Base-by-base conservation (phyloP, 495 filamentous ascomycete genomes). In the Rhizodiscina lignyota region DNA sequence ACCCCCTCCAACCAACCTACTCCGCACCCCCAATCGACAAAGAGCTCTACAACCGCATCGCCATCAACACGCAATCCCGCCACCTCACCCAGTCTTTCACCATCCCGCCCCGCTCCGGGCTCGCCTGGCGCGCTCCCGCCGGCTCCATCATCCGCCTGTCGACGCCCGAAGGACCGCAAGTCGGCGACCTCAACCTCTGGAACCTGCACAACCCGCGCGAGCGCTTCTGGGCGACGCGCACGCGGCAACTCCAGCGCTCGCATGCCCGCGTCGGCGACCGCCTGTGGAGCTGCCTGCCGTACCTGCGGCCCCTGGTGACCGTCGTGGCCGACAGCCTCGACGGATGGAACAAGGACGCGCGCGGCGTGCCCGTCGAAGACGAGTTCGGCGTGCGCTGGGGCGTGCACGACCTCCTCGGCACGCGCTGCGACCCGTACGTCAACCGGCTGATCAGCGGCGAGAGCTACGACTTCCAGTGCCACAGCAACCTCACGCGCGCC, bases 121-220 rank as follows among this genome's bases (percentile, higher is more conserved):
- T 21, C 29, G 54, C 56, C 20, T 58, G 37, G 37, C 18, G 33
- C 10, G 53, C 53, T 8, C 44, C 44, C 15, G 55, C 67, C 6
- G 76, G 73, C 11, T 64, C 68, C 30, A 62, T 87, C 39, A 68
- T 80, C 36, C 70, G 74, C 3, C 62, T 87, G 35, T 76, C 72
- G 15, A 84, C 79, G 0, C 77, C 78, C 1, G 58, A 77, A 30
- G 81, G 81, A 0, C 74, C 81, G 0, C 79, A 84, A 48, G 79
- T 83, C 0, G 82, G 79, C 21, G 81, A 89, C 44, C 61, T 89
- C 18, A 89, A 89, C 49, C 68, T 86, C 45, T 89, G 75, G 75
- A 79, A 77, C 32, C 62, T 62, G 22, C 61, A 76, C 37, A 83
- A 86, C 47, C 79, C 80, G 0, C 67, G 77, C 10, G 80, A 86